phyloP scores from a whole-genome alignment of 2,329 filamentous ascomycete genomes.

The Daldinia eschscholtzii region DNA sequence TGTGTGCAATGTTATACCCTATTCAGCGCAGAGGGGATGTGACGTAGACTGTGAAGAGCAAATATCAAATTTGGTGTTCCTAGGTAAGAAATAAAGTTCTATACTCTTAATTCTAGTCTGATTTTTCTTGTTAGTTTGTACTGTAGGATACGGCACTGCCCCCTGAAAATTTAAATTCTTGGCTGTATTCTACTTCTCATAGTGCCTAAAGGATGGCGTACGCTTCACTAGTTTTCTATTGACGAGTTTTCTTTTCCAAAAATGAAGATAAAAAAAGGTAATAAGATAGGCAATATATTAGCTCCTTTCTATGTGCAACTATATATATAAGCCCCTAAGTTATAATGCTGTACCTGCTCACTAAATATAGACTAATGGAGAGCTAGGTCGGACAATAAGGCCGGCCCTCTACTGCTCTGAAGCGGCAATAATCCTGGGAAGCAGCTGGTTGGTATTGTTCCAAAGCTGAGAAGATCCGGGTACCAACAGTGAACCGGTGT shows the following conservation, averaged over 20 bases:
- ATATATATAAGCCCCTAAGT: neutral
- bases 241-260: too few species aligned
- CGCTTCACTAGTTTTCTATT: too few species aligned
- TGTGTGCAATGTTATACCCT: neutral
- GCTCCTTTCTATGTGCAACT: too few species aligned
- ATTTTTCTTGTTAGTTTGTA: too few species aligned
- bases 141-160: too few species aligned
- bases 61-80: neutral
- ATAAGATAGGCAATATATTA: too few species aligned
- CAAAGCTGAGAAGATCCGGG: slow-evolving; percentile 34
- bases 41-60: too few species aligned
- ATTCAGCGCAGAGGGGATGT: neutral
- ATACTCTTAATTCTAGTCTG: neutral
- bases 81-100: neutral
- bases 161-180: too few species aligned
- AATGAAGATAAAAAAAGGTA: too few species aligned
- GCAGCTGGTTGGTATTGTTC: slow-evolving; percentile 37
- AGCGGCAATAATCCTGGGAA: slow-evolving; percentile 34
- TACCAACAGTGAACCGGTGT: slow-evolving; percentile 35
- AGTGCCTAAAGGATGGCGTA: too few species aligned
- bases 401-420: slow-evolving; percentile 21
- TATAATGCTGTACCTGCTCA: neutral
- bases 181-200: too few species aligned
- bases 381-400: neutral
- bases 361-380: neutral